Conservation (phyloP, 2,329 filamentous ascomycete genomes). For the Monilinia polystroma region DNA sequence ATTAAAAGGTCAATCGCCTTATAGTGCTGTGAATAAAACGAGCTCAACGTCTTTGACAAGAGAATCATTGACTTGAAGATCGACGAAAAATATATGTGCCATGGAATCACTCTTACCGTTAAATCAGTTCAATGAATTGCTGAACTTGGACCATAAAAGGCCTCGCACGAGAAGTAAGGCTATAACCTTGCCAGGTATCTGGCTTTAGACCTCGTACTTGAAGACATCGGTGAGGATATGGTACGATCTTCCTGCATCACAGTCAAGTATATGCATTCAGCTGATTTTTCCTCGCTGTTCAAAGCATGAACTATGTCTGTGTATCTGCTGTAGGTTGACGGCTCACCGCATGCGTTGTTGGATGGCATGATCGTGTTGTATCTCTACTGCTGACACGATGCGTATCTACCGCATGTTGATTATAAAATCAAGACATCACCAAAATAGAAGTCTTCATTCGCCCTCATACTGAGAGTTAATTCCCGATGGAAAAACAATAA, state of each 20-base stretch:
- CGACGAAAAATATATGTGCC: too few species aligned
- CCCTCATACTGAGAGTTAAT: neutral
- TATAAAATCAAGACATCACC: neutral
- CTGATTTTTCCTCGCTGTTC: neutral
- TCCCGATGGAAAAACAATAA: neutral
- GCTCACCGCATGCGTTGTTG: neutral
- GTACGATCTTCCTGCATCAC: neutral
- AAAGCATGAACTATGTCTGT: neutral
- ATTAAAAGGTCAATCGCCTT: too few species aligned
- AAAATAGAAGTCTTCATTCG: neutral
- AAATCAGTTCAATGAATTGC: neutral
- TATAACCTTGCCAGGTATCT: neutral
- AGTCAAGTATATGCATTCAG: neutral
- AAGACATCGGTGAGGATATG: neutral
- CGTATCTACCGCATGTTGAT: neutral
- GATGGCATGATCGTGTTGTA: constrained; percentile 7
- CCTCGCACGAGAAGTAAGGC: neutral
- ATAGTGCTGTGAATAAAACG: neutral
- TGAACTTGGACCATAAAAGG: neutral
- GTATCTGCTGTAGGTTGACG: neutral
- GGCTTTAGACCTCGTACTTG: neutral
- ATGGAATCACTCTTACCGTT: neutral
- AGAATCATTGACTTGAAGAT: neutral
- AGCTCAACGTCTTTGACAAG: neutral
- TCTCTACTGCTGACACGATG: neutral